Base-by-base conservation (phyloP, 2,329 filamentous ascomycete genomes). In the Arthrinium phaeospermum region DNA sequence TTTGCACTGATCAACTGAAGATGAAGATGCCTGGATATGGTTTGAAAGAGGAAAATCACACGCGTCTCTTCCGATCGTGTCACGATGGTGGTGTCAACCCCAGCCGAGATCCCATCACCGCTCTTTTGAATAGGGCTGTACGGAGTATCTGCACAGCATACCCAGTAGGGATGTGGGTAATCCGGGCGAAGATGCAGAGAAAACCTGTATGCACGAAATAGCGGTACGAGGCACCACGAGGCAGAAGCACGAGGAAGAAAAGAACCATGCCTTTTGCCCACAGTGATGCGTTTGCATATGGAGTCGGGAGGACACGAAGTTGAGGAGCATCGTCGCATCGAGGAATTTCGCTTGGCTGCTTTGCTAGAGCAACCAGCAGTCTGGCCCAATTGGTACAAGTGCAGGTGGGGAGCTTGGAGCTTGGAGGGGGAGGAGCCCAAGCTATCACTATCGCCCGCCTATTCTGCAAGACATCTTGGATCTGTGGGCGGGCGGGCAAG, bases 381-480 rank as follows among this genome's bases (percentile, higher is more conserved):
- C 10, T 12, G 30, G 16, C 53, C 53, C 8, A 34, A 16, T 37
- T 37, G 53, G 53, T 37, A 19, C 53, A 49, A 22, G 19, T 49
- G 27, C 8, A n/a, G 34, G 53, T 61, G 53, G 53, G 53, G 53
- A 14, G 53, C 30, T 13, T 13, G 24, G 24, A 16, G 24, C 14
- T 27, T 41, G 37, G 27, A 30, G 24, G 24, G 27, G 51, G n/a
- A 53, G 24, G 30, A 34, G 27, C 16, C 3, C 6, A 57, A 30
- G 51, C 51, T 57, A 14, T 57, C 46, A 49, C 46, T 49, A 57
- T 57, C 51, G 51, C 14, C 49, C 49, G 49, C 49, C 49, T 53
- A 53, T 53, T 53, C 53, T 61, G 53, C 53, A 61, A 61, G 53
- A 37, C 53, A 61, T 61, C 30, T 6, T 10, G 34, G 34, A 61